Percentiles rank a stretch among this genome's conserved stretches.
phyloP scores from a whole-genome alignment of 345 rosid genomes.

The Hibiscus tridactylites region DNA sequence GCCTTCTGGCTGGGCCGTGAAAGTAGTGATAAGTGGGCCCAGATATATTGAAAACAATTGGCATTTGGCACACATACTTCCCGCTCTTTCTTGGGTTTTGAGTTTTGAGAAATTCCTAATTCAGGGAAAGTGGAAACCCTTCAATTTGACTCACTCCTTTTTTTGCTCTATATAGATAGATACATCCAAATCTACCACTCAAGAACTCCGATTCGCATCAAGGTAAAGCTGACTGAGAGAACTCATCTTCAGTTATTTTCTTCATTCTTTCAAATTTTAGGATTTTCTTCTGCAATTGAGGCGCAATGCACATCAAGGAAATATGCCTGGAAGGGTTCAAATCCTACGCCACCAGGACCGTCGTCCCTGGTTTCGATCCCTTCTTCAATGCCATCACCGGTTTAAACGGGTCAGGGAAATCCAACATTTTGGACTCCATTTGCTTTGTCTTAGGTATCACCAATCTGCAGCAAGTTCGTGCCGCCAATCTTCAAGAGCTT shows the following conservation, averaged over 20 bases:
- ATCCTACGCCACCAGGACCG: slow-evolving; percentile 92
- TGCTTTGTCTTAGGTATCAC: slow-evolving; percentile 98
- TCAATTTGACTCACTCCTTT: not conserved
- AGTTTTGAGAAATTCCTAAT: not conserved
- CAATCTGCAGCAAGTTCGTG: slow-evolving; percentile 96
- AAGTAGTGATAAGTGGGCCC: not conserved
- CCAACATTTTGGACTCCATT: slow-evolving; percentile 94
- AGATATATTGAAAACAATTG: not conserved
- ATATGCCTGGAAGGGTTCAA: slow-evolving; percentile 92
- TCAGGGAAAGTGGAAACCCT: not conserved
- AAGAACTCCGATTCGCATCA: too few relatives aligned
- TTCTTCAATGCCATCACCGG: slow-evolving; percentile 97
- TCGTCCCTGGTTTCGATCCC: slow-evolving; percentile 86
- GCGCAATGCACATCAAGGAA: slow-evolving; percentile 69
- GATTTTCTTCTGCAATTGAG: not conserved
- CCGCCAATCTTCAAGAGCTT: slow-evolving; percentile 93
- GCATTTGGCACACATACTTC: not conserved
- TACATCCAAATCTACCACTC: too few relatives aligned
- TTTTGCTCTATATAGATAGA: too few relatives aligned
- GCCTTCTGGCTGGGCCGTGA: not conserved
- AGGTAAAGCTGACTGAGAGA: too few relatives aligned
- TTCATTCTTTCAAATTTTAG: not conserved
- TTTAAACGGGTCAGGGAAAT: slow-evolving; percentile 94
- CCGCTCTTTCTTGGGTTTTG: not conserved
- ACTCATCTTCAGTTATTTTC: not conserved